Evolutionary conservation across 257 asterid species (phyloP).

Genomic region (Ajuga chamaepitys): DNA sequence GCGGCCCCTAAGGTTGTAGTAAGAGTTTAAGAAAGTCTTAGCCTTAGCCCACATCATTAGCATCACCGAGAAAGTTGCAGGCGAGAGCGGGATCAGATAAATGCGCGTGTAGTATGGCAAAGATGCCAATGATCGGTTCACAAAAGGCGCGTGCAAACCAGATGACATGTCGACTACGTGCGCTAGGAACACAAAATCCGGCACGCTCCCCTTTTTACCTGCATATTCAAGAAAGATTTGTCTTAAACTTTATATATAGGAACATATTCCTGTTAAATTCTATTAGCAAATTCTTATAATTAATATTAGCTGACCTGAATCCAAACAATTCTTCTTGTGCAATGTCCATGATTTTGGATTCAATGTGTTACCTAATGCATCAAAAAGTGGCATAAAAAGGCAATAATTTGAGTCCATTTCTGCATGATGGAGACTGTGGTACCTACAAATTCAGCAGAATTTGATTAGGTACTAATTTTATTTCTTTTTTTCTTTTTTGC

Average conservation of each 20-base stretch:
- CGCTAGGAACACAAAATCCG: slow-evolving; percentile 91
- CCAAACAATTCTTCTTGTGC: slow-evolving; percentile 47
- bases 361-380: slow-evolving; percentile 67
- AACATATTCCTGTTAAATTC: not conserved
- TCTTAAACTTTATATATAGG: too few species aligned
- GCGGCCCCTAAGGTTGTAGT: slow-evolving; percentile 51
- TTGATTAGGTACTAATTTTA: not conserved
- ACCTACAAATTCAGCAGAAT: slow-evolving; percentile 34
- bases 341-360: slow-evolving; percentile 64
- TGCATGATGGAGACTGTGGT: slow-evolving; percentile 68
- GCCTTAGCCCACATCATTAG: slow-evolving; percentile 79
- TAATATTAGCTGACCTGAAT: slow-evolving; percentile 36
- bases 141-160: slow-evolving; percentile 58
- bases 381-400: slow-evolving; percentile 84
- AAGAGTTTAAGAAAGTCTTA: slow-evolving; percentile 55
- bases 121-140: slow-evolving; percentile 45
- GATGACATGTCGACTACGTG: slow-evolving; percentile 80
- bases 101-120: slow-evolving; percentile 45
- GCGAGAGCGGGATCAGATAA: slow-evolving; percentile 39
- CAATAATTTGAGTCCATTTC: slow-evolving; percentile 60
- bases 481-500: not conserved
- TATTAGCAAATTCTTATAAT: too few species aligned
- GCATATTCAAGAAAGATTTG: slow-evolving; percentile 10
- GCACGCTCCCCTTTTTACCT: slow-evolving; percentile 55
- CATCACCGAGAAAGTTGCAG: slow-evolving; percentile 49